Conservation (phyloP, 1,139 yeast species). For the Candida anutae region DNA sequence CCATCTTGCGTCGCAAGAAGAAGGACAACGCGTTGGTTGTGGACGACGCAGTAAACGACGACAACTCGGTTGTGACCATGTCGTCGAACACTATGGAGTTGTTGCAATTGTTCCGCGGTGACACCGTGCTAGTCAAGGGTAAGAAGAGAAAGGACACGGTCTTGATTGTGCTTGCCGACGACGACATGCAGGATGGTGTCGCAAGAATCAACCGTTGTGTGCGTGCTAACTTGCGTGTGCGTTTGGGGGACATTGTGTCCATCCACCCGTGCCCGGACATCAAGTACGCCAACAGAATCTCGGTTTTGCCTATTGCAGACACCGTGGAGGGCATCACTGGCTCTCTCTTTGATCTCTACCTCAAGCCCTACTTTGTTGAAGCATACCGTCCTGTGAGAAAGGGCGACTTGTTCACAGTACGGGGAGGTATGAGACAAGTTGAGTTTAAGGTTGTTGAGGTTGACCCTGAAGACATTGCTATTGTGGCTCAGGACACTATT, state of each 20-base stretch:
- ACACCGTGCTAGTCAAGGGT: conserved; percentile 94
- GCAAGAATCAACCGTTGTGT: conserved; percentile 94
- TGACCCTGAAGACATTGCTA: conserved; percentile 95
- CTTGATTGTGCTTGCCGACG: conserved; percentile 92
- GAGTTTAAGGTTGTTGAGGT: conserved; percentile 98
- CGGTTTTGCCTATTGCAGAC: conserved; percentile 96
- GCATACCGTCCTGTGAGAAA: conserved; percentile 98
- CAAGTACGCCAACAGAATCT: conserved; percentile 87
- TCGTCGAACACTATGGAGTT: conserved; percentile 93
- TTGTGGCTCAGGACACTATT: conserved; percentile 96
- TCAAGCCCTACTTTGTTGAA: conserved; percentile 97
- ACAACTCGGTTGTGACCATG: conserved; percentile 92
- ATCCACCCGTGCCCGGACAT: conserved; percentile 97
- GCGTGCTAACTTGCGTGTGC: conserved; percentile 87
- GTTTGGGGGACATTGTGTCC: conserved; percentile 87
- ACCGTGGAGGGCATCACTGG: conserved; percentile 98
- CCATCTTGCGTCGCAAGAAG: conserved; percentile 95
- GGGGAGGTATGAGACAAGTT: conserved; percentile 99
- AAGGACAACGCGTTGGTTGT: conserved; percentile 90
- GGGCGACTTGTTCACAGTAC: conserved; percentile 91
- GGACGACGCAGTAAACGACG: conserved; percentile 96
- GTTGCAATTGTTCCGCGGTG: conserved; percentile 94
- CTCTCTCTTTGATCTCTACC: conserved; percentile 90
- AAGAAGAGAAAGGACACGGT: conserved; percentile 98
- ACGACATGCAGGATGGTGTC: conserved; percentile 93